phyloP scores from a whole-genome alignment of 169 alveolate species.

The Eimeria sp. region DNA sequence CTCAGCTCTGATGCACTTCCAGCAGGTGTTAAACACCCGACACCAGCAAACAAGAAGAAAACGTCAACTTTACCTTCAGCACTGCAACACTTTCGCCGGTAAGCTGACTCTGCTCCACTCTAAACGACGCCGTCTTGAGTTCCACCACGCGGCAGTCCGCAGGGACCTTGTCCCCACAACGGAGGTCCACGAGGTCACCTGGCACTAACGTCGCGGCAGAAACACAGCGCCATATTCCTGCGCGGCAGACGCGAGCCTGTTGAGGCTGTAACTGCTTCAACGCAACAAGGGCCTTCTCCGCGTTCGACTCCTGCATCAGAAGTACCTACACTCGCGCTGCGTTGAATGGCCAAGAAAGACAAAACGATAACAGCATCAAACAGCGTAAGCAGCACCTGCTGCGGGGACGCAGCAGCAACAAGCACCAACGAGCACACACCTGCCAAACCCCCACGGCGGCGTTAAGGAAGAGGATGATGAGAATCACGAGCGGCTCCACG shows the following conservation, averaged over 20 bases:
- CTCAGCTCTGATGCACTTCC: not conserved
- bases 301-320: conserved; percentile 95
- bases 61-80: conserved; percentile 82
- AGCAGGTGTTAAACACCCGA: not conserved
- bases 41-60: not conserved
- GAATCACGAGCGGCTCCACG: conserved; percentile 98
- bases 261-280: conserved; percentile 97
- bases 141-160: conserved; percentile 97
- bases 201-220: conserved; percentile 97
- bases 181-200: conserved; percentile 98
- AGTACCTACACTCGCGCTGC: not conserved
- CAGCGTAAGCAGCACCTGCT: not conserved
- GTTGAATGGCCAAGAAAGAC: not conserved
- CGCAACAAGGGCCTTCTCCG: conserved; percentile 99
- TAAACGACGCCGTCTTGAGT: conserved; percentile 95
- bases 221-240: conserved; percentile 95
- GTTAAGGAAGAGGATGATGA: conserved; percentile 96
- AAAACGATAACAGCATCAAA: not conserved
- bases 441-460: conserved; percentile 99
- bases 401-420: not conserved
- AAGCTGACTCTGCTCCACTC: conserved; percentile 96
- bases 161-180: conserved; percentile 98
- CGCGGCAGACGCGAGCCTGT: conserved; percentile 95
- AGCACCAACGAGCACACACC: conserved; percentile 29
- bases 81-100: conserved; percentile 98